A percentile compares a stretch with the other conserved stretches of the same genome.
Conservation (phyloP, 176 grass and related monocot species). For the Lolium rigidum region DNA sequence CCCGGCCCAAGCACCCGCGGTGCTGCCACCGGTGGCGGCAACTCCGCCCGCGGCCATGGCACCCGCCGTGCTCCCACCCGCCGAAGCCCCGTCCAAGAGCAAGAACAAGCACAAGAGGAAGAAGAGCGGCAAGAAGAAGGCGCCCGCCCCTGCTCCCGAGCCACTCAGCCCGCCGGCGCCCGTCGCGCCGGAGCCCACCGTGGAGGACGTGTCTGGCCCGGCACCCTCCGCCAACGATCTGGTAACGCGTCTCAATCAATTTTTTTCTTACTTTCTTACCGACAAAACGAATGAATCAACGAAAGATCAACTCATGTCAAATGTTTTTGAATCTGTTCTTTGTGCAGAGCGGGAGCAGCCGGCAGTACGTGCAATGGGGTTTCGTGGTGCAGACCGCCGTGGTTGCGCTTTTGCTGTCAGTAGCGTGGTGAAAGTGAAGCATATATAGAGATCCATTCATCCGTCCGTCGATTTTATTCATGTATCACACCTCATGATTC, state of each 20-base stretch:
- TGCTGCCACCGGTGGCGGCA: slow-evolving; percentile 10
- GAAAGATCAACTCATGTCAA: background rate
- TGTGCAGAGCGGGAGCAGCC: slow-evolving; percentile 28
- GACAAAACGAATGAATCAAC: background rate
- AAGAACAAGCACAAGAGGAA: slow-evolving; percentile 81
- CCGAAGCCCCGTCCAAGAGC: slow-evolving; percentile 59
- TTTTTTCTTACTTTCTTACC: background rate
- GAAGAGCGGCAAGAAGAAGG: slow-evolving; percentile 67
- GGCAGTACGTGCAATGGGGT: slow-evolving; percentile 24
- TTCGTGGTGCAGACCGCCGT: slow-evolving; percentile 37
- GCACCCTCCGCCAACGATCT: slow-evolving; percentile 70
- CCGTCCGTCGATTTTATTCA: background rate
- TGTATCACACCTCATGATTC: slow-evolving; percentile 19
- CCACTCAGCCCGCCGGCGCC: slow-evolving; percentile 78
- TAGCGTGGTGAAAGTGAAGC: slow-evolving; percentile 38
- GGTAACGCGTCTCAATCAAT: slow-evolving; percentile 40
- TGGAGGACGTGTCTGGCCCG: slow-evolving; percentile 54
- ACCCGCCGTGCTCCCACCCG: slow-evolving; percentile 48
- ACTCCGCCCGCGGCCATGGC: slow-evolving; percentile 46
- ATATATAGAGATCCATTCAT: background rate
- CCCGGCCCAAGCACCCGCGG: slow-evolving; percentile 36
- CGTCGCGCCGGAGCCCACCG: slow-evolving; percentile 54
- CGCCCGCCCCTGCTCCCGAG: slow-evolving; percentile 58
- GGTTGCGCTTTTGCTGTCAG: slow-evolving; percentile 44
- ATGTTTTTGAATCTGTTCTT: background rate